A percentile compares a stretch with the other conserved stretches of the same genome.
These are phyloP conservation scores for Aspergillus sp. DNA, from an alignment of 2,329 filamentous ascomycete genomes.

Conservation along the genomic window DNA sequence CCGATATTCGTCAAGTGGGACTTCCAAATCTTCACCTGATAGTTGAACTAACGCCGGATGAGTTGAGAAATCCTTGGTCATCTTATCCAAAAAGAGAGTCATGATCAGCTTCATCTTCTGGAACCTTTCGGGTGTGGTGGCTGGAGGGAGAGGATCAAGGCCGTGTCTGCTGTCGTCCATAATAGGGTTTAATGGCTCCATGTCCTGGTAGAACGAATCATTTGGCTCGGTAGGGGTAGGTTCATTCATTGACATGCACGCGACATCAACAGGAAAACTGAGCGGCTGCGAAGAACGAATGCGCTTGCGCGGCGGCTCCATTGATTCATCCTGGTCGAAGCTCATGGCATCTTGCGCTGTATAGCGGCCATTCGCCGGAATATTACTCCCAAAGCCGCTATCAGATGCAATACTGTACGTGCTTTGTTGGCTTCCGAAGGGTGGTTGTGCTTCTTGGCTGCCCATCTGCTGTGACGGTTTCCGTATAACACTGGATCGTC, in stretches of 20 bases:
- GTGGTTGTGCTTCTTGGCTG: slow-evolving; percentile 64
- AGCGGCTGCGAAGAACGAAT: slow-evolving; percentile 51
- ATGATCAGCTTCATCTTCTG: slow-evolving; percentile 79
- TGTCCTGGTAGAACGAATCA: slow-evolving; percentile 48
- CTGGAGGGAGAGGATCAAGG: slow-evolving; percentile 48
- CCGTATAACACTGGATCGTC: slow-evolving; percentile 68
- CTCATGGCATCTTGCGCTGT: slow-evolving; percentile 43
- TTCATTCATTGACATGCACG: slow-evolving; percentile 39
- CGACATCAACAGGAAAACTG: slow-evolving; percentile 31
- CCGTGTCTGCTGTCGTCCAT: slow-evolving; percentile 36
- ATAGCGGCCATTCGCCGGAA: slow-evolving; percentile 56
- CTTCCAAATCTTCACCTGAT: slow-evolving; percentile 78
- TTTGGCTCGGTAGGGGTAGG: slow-evolving; percentile 47
- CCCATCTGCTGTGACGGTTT: slow-evolving; percentile 64
- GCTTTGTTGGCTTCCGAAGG: slow-evolving; percentile 79
- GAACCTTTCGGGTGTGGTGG: slow-evolving; percentile 64
- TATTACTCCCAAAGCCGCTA: slow-evolving; percentile 65
- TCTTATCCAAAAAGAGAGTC: slow-evolving; percentile 76
- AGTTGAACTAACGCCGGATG: slow-evolving; percentile 76
- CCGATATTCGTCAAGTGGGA: slow-evolving; percentile 82
- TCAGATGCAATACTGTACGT: slow-evolving; percentile 69
- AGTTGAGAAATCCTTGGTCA: slow-evolving; percentile 67
- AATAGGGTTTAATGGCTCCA: slow-evolving; percentile 30
- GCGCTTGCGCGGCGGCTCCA: slow-evolving; percentile 81
- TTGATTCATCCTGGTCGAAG: slow-evolving; percentile 53